Evolutionary conservation across 75 land plant genomes (phyloP).

Genomic region (Cunninghamia lanceolata): DNA sequence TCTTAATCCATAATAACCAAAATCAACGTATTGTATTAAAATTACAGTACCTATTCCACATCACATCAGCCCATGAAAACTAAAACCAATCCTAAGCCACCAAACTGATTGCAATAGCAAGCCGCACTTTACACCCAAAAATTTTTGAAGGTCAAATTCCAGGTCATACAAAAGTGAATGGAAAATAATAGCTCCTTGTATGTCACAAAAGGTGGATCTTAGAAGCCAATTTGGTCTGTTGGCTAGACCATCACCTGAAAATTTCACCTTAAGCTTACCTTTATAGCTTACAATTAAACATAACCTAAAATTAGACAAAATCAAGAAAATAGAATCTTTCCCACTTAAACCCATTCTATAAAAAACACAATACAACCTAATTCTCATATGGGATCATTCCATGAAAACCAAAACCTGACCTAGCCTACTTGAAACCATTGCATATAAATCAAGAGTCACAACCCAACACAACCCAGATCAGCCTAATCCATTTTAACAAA

Average conservation of each 20-base stretch:
- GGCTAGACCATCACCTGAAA: not conserved
- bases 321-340: too few species aligned
- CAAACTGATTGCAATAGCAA: not conserved
- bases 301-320: too few species aligned
- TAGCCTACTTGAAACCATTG: not conserved
- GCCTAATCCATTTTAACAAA: not conserved
- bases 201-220: not conserved
- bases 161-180: not conserved
- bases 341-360: not conserved
- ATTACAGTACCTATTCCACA: not conserved
- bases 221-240: not conserved
- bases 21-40: not conserved
- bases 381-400: not conserved
- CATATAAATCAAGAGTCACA: not conserved
- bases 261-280: not conserved
- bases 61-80: not conserved
- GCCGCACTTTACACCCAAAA: not conserved
- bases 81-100: not conserved
- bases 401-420: not conserved
- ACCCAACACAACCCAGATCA: not conserved
- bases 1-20: not conserved
- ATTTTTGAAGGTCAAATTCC: not conserved
- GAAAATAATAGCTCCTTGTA: not conserved
- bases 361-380: not conserved
- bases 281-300: too few species aligned